phyloP scores from a whole-genome alignment of 2,329 filamentous ascomycete genomes.

The Lachnellula cervina region DNA sequence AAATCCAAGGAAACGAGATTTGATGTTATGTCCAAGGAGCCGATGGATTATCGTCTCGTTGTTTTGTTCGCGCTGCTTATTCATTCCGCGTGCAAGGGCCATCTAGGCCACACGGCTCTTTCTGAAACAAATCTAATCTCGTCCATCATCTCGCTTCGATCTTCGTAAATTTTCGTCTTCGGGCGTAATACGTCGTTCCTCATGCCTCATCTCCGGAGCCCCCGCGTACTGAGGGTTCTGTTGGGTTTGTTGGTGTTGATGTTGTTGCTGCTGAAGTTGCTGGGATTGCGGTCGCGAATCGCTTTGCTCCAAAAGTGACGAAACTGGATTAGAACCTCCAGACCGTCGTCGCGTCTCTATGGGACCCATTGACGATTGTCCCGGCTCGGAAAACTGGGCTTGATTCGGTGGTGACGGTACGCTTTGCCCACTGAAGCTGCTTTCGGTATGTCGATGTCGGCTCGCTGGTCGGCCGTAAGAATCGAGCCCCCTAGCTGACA shows the following conservation, averaged over 20 bases:
- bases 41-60: neutral
- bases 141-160: conserved; percentile 30
- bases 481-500: conserved; percentile 35
- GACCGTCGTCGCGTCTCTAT: conserved; percentile 23
- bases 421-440: conserved; percentile 21
- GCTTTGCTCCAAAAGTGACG: conserved; percentile 28
- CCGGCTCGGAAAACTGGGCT: conserved; percentile 4
- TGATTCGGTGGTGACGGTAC: conserved; percentile 18
- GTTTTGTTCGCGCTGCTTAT: conserved; percentile 5
- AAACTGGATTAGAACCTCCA: conserved; percentile 27
- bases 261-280: conserved; percentile 11
- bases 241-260: conserved; percentile 21
- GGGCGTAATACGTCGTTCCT: conserved; percentile 24
- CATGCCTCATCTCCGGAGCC: conserved; percentile 28
- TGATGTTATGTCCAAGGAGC: conserved; percentile 10
- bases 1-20: conserved; percentile 1
- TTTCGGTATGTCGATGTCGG: conserved; percentile 33
- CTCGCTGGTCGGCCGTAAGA: conserved; percentile 37
- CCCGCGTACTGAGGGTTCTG: conserved; percentile 24
- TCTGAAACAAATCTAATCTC: conserved; percentile 31
- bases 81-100: conserved; percentile 14
- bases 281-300: conserved; percentile 21
- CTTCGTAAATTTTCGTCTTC: conserved; percentile 21
- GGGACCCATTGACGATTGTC: conserved; percentile 7
- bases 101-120: conserved; percentile 11